Percentiles rank a stretch among this genome's conserved stretches.
These are phyloP conservation scores for Lolium rigidum DNA, from an alignment of 176 grass and related monocot genomes.

Conservation along the genomic window DNA sequence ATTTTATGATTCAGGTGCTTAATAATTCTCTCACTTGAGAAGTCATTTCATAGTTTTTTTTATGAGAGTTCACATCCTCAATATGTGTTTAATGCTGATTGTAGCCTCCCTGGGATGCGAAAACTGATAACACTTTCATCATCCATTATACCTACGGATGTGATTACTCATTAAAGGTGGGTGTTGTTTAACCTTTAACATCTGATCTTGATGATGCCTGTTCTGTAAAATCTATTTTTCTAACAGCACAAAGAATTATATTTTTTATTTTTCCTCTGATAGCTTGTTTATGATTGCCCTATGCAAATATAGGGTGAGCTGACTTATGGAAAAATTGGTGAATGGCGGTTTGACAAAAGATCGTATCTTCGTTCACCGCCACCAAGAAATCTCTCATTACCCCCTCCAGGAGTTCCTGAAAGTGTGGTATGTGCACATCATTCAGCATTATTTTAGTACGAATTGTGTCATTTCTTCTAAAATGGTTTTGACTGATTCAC, in stretches of 20 bases:
- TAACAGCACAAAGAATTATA: neutral
- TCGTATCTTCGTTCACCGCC: constrained; percentile 76
- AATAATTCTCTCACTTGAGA: constrained; percentile 40
- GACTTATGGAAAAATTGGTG: constrained; percentile 90
- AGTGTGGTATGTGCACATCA: constrained; percentile 82
- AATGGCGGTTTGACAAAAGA: constrained; percentile 99
- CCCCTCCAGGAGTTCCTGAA: constrained; percentile 96
- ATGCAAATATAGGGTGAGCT: constrained; percentile 67
- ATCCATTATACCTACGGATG: constrained; percentile 98
- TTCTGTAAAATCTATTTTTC: constrained; percentile 29
- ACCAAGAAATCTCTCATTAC: constrained; percentile 88
- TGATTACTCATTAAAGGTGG: constrained; percentile 87
- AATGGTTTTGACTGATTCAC: neutral
- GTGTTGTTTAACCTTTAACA: constrained; percentile 31
- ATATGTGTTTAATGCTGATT: constrained; percentile 46
- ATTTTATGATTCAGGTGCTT: constrained; percentile 99
- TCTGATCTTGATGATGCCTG: neutral
- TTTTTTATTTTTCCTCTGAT: neutral
- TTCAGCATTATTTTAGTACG: neutral
- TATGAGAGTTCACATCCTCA: constrained; percentile 33
- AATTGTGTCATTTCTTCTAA: neutral
- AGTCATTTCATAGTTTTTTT: constrained; percentile 32
- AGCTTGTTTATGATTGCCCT: constrained; percentile 37
- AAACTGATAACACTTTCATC: constrained; percentile 66
- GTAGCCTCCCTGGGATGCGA: constrained; percentile 90